phyloP scores from a whole-genome alignment of 805 yeast genomes.

The Blastobotrys americana region DNA sequence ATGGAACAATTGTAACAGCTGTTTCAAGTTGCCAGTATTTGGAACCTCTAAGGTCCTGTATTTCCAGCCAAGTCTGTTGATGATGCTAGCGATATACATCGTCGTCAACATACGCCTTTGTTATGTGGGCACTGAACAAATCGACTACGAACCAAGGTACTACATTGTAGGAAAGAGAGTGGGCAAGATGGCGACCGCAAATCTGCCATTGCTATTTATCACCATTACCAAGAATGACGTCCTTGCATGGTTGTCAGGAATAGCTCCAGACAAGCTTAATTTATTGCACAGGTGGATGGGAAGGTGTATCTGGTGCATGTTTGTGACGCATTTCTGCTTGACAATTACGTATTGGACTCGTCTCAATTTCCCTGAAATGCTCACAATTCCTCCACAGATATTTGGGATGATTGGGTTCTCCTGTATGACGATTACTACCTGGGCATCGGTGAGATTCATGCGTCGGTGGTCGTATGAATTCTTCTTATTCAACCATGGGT shows the following conservation, averaged over 20 bases:
- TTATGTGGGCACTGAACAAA: slow-evolving; percentile 32
- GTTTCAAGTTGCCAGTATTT: slow-evolving; percentile 23
- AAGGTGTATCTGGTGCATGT: slow-evolving; percentile 33
- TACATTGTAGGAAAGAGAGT: slow-evolving; percentile 40
- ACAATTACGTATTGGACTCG: slow-evolving; percentile 37
- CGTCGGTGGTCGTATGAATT: slow-evolving; percentile 38
- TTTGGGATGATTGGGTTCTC: slow-evolving; percentile 43
- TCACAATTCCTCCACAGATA: slow-evolving; percentile 43
- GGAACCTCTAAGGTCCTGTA: slow-evolving; percentile 24
- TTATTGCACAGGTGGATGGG: slow-evolving; percentile 42
- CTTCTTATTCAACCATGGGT: slow-evolving; percentile 39
- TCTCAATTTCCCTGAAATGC: slow-evolving; percentile 34
- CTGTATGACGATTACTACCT: slow-evolving; percentile 33
- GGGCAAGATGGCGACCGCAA: slow-evolving; percentile 36
- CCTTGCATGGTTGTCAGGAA: slow-evolving; percentile 36
- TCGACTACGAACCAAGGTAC: slow-evolving; percentile 34
- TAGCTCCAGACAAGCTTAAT: slow-evolving; percentile 35
- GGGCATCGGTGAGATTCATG: slow-evolving; percentile 33
- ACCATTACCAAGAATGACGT: slow-evolving; percentile 37
- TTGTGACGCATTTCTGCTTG: slow-evolving; percentile 34
- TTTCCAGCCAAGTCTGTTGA: slow-evolving; percentile 38
- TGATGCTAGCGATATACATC: slow-evolving; percentile 28
- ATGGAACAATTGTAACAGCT: slow-evolving; percentile 30
- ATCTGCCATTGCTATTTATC: slow-evolving; percentile 35
- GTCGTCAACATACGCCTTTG: slow-evolving; percentile 31